These are phyloP conservation scores for Fusarium setosum DNA, from an alignment of 2,329 filamentous ascomycete species.

Conservation along the genomic window DNA sequence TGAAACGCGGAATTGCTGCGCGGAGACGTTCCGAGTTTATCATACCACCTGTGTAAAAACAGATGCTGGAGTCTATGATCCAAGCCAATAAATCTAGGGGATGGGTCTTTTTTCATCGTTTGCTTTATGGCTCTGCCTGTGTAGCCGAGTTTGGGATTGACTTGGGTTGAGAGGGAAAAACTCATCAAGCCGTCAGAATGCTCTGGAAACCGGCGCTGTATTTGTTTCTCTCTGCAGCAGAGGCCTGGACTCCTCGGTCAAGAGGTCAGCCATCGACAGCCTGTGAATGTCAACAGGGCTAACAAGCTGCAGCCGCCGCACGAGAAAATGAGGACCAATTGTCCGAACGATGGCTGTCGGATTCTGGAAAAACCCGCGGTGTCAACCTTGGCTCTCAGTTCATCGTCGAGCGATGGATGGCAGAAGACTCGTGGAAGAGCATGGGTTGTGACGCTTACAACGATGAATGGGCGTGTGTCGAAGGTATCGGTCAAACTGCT, in stretches of 20 bases:
- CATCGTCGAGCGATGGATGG: constrained; percentile 44
- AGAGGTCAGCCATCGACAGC: not conserved
- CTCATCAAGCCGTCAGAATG: too few species aligned
- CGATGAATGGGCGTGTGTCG: constrained; percentile 42
- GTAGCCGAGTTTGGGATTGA: too few species aligned
- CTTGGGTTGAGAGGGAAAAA: too few species aligned
- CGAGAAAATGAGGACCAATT: not conserved
- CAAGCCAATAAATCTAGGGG: too few species aligned
- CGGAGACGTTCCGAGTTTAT: not conserved
- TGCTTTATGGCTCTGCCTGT: too few species aligned
- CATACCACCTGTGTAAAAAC: not conserved
- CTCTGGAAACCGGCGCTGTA: not conserved
- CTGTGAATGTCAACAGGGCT: not conserved
- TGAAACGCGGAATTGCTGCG: not conserved
- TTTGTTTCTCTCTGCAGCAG: not conserved
- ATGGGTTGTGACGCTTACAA: constrained; percentile 42
- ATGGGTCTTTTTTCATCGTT: too few species aligned
- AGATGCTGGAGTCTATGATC: too few species aligned
- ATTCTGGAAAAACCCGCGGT: constrained; percentile 33
- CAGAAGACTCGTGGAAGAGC: constrained; percentile 28
- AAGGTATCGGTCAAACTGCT: constrained; percentile 36
- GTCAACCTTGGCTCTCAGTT: constrained; percentile 44
- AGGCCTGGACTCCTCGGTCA: constrained; percentile 20
- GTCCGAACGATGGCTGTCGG: constrained; percentile 23
- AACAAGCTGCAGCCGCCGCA: not conserved